Evolutionary conservation across 208 protist species (phyloP).

Genomic region (Trypanosoma platydactyli): DNA sequence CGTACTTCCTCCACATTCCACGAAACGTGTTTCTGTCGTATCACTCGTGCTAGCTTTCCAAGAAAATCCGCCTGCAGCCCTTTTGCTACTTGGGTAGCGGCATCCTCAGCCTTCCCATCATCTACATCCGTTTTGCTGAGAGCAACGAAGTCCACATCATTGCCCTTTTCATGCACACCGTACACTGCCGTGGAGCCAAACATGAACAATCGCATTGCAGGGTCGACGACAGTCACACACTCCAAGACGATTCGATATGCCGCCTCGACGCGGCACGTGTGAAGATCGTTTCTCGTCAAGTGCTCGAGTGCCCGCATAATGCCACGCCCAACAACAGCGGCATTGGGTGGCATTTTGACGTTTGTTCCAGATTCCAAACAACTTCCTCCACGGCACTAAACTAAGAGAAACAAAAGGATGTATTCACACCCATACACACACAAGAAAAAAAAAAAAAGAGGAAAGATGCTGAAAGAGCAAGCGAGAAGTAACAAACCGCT

Average conservation of each 20-base stretch:
- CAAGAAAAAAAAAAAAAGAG: slow-evolving; percentile 8
- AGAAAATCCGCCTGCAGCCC: slow-evolving; percentile 69
- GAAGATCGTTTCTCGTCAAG: slow-evolving; percentile 30
- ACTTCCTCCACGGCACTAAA: no score
- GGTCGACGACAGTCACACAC: slow-evolving; percentile 53
- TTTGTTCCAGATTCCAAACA: not conserved
- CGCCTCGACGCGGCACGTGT: slow-evolving; percentile 49
- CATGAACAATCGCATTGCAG: slow-evolving; percentile 55
- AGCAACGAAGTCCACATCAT: slow-evolving; percentile 82
- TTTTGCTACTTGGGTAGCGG: slow-evolving; percentile 64
- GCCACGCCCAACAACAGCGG: slow-evolving; percentile 28
- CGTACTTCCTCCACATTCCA: slow-evolving; percentile 74
- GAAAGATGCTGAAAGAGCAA: not conserved
- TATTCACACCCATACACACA: not conserved
- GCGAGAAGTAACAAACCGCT: no score
- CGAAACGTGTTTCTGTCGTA: slow-evolving; percentile 34
- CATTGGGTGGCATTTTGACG: slow-evolving; percentile 9
- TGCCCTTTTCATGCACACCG: slow-evolving; percentile 63
- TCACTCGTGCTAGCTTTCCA: slow-evolving; percentile 17
- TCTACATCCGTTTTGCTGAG: slow-evolving; percentile 43
- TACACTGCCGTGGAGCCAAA: slow-evolving; percentile 84
- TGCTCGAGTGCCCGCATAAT: slow-evolving; percentile 23
- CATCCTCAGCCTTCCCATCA: slow-evolving; percentile 59
- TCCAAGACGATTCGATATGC: slow-evolving; percentile 40
- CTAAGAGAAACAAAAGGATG: not conserved